Conservation (phyloP, 257 asterid species). For the Salvia miltiorrhiza region DNA sequence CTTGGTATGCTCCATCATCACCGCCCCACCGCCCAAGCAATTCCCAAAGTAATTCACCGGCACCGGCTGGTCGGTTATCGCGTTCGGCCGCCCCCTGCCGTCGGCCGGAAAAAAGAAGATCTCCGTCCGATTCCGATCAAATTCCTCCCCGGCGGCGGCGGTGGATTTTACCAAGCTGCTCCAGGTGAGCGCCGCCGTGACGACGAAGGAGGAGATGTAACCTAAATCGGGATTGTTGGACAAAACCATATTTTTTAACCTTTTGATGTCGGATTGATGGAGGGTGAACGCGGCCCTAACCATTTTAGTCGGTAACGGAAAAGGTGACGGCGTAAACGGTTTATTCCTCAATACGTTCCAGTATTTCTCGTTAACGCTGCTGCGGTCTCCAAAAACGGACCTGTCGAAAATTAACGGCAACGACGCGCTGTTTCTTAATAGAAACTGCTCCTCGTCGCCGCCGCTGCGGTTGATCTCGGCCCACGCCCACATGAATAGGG, state of each 20-base stretch:
- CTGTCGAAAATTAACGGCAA: conserved; percentile 26
- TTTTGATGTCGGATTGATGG: conserved; percentile 23
- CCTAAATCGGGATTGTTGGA: conserved; percentile 20
- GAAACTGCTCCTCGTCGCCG: conserved; percentile 13
- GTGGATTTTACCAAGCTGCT: conserved; percentile 20
- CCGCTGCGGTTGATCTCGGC: conserved; percentile 24
- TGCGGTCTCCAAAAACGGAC: background rate
- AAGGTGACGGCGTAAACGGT: conserved; percentile 21
- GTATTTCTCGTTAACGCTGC: background rate
- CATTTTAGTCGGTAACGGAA: conserved; percentile 30
- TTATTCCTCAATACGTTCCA: conserved; percentile 13
- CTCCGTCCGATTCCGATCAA: background rate
- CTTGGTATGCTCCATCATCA: background rate
- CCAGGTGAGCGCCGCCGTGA: conserved; percentile 37
- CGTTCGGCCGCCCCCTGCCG: conserved; percentile 15
- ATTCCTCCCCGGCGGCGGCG: background rate
- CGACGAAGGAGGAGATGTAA: conserved; percentile 36
- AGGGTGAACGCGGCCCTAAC: conserved; percentile 47
- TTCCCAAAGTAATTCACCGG: conserved; percentile 34
- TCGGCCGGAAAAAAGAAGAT: conserved; percentile 26
- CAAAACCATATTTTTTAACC: conserved; percentile 32
- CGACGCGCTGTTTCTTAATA: background rate
- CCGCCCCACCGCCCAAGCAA: conserved; percentile 25
- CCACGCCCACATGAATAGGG: conserved; percentile 39
- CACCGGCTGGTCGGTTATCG: conserved; percentile 15